A percentile compares a stretch with the other conserved stretches of the same genome.
phyloP scores from a whole-genome alignment of 768 basidiomycete genomes.

The Suillus lakei region DNA sequence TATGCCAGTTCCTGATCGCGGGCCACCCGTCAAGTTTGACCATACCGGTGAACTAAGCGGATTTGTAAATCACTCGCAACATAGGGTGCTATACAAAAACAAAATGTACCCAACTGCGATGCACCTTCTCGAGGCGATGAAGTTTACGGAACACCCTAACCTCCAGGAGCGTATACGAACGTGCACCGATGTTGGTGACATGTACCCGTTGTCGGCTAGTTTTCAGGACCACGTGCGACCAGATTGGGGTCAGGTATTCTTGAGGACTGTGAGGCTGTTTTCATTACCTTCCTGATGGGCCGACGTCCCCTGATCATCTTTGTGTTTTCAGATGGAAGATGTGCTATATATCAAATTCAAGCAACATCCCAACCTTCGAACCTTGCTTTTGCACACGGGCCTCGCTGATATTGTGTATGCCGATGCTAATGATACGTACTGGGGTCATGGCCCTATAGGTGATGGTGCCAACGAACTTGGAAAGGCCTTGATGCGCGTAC shows the following conservation, averaged over 20 bases:
- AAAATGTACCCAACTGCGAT: slow-evolving; percentile 68
- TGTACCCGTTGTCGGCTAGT: slow-evolving; percentile 39
- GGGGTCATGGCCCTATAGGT: slow-evolving; percentile 62
- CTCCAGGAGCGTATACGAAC: slow-evolving; percentile 62
- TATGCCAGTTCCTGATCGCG: slow-evolving; percentile 25
- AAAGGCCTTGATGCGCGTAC: slow-evolving; percentile 56
- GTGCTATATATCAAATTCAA: slow-evolving; percentile 70
- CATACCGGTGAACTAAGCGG: slow-evolving; percentile 45
- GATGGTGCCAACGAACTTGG: slow-evolving; percentile 69
- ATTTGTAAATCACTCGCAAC: slow-evolving; percentile 71
- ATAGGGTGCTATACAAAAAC: slow-evolving; percentile 60
- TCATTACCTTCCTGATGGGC: slow-evolving; percentile 5
- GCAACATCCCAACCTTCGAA: slow-evolving; percentile 66
- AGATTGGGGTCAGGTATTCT: slow-evolving; percentile 62
- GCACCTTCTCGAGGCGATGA: slow-evolving; percentile 79
- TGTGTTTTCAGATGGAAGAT: slow-evolving; percentile 60
- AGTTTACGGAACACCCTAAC: slow-evolving; percentile 58
- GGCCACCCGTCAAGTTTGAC: slow-evolving; percentile 44
- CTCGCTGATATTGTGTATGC: slow-evolving; percentile 54
- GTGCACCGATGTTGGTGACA: slow-evolving; percentile 43
- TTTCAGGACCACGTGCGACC: slow-evolving; percentile 43
- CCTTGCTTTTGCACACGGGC: slow-evolving; percentile 58
- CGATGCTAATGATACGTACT: slow-evolving; percentile 61
- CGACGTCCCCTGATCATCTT: background rate
- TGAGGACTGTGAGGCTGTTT: slow-evolving; percentile 45